Percentiles rank a stretch among this genome's conserved stretches.
Evolutionary conservation across 2,329 filamentous ascomycete genomes (phyloP).

Genomic region (Magnaporthiopsis poae): DNA sequence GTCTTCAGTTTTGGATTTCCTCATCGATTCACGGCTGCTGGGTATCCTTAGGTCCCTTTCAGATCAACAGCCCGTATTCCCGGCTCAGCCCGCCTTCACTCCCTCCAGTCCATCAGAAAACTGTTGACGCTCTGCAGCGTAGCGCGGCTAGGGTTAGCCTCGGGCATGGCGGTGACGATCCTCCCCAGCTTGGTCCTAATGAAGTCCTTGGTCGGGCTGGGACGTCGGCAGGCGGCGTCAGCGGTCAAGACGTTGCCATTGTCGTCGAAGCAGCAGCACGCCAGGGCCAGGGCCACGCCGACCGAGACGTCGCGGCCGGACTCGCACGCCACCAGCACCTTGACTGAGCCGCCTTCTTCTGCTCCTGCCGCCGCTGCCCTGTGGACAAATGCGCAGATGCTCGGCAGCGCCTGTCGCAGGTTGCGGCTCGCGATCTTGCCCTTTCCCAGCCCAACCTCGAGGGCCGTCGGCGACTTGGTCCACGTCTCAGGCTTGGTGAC

Average conservation of each 20-base stretch:
- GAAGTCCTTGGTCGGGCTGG: slow-evolving; percentile 57
- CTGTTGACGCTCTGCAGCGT: slow-evolving; percentile 88
- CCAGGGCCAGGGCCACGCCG: slow-evolving; percentile 63
- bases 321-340: slow-evolving; percentile 57
- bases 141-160: slow-evolving; percentile 71
- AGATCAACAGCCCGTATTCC: too few species aligned
- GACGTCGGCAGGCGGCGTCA: slow-evolving; percentile 12
- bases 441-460: slow-evolving; percentile 55
- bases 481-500: slow-evolving; percentile 35
- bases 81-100: neutral
- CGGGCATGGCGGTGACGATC: slow-evolving; percentile 69
- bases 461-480: slow-evolving; percentile 27
- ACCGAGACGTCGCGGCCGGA: slow-evolving; percentile 73
- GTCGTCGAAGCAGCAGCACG: slow-evolving; percentile 64
- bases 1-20: neutral
- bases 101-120: slow-evolving; percentile 61
- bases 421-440: slow-evolving; percentile 75
- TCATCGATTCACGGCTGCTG: neutral
- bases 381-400: slow-evolving; percentile 47
- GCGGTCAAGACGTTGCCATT: slow-evolving; percentile 36
- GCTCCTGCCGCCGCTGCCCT: slow-evolving; percentile 2
- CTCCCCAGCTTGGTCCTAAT: slow-evolving; percentile 72
- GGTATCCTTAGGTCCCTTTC: neutral
- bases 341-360: slow-evolving; percentile 8
- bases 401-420: slow-evolving; percentile 60